Evolutionary conservation across 768 basidiomycete genomes (phyloP).

Genomic region (Tylopilus sp.): DNA sequence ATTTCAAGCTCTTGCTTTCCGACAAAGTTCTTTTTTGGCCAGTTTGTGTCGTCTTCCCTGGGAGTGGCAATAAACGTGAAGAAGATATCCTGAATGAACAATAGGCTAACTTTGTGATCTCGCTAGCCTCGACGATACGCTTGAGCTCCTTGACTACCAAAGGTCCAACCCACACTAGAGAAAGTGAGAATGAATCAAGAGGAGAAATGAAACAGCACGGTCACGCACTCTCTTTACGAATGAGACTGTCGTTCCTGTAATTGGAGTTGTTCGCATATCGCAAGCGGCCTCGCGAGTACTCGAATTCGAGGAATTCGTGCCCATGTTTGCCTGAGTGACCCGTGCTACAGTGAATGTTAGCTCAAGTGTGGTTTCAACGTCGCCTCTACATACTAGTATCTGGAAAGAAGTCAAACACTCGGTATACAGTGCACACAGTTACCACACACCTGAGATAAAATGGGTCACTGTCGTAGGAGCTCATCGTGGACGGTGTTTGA

Average conservation of each 20-base stretch:
- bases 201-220: neutral
- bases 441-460: slow-evolving; percentile 70
- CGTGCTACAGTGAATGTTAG: slow-evolving; percentile 37
- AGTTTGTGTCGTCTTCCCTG: slow-evolving; percentile 97
- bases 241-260: slow-evolving; percentile 95
- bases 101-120: slow-evolving; percentile 78
- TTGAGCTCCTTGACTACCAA: slow-evolving; percentile 93
- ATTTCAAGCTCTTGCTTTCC: slow-evolving; percentile 99
- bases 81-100: neutral
- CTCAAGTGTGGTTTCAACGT: neutral
- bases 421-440: neutral
- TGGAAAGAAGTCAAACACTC: slow-evolving; percentile 23
- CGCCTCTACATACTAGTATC: slow-evolving; percentile 47
- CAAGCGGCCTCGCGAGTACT: slow-evolving; percentile 94
- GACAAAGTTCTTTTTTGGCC: slow-evolving; percentile 99
- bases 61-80: neutral
- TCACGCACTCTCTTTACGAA: slow-evolving; percentile 94
- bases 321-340: slow-evolving; percentile 99
- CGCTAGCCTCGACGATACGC: slow-evolving; percentile 87
- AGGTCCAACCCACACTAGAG: slow-evolving; percentile 89
- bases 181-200: neutral
- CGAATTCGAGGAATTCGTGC: slow-evolving; percentile 97
- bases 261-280: slow-evolving; percentile 99
- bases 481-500: slow-evolving; percentile 23
- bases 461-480: slow-evolving; percentile 58